phyloP scores from a whole-genome alignment of 2,329 filamentous ascomycete species.

The Venturia effusa region DNA sequence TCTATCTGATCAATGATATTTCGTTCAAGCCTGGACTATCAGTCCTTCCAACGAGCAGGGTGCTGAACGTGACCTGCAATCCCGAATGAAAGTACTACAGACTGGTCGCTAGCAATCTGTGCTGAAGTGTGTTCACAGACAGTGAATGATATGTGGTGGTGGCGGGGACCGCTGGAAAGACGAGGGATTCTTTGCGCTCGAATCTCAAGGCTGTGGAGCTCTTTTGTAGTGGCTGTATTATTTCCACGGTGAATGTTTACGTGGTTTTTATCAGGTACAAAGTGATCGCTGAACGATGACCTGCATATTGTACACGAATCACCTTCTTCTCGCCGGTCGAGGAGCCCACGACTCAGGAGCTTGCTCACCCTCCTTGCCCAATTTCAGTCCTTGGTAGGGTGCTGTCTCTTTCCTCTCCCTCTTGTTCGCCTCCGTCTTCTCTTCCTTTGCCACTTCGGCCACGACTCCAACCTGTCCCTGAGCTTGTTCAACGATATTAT shows the following conservation, averaged over 20 bases:
- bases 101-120: too few species aligned
- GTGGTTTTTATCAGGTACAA: neutral
- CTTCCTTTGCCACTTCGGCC: conserved; percentile 8
- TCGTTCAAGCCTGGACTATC: neutral
- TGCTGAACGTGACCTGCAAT: neutral
- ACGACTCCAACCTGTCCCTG: conserved; percentile 9
- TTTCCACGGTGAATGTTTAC: neutral
- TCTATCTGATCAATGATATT: neutral
- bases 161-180: neutral
- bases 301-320: neutral
- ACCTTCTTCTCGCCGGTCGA: conserved; percentile 24
- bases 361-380: conserved; percentile 29
- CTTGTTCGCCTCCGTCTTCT: conserved; percentile 23
- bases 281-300: neutral
- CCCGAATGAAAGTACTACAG: neutral
- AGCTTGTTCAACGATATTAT: conserved; percentile 11
- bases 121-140: too few species aligned
- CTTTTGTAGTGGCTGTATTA: neutral
- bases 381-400: conserved; percentile 24
- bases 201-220: neutral
- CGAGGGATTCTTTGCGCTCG: neutral
- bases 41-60: too few species aligned
- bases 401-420: conserved; percentile 29
- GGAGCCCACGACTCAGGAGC: conserved; percentile 37
- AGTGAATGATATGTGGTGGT: too few species aligned